Evolutionary conservation across 2,329 filamentous ascomycete genomes (phyloP), one percentile per base, ranked within the genome.

Genomic region (Balansia obtecta): DNA sequence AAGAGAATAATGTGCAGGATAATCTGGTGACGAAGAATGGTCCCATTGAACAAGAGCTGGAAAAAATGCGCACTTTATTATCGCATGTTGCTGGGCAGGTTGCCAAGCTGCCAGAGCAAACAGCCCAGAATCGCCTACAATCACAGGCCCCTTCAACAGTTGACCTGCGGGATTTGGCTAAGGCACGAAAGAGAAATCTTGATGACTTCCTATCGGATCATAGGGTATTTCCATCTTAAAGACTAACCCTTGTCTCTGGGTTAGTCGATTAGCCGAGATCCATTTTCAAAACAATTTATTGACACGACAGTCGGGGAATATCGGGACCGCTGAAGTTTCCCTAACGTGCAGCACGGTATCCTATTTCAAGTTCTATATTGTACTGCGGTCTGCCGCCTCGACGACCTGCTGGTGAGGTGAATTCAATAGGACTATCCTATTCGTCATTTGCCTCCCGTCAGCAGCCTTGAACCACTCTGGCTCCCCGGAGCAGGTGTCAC

Each of bases 11-110:
- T 8, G 67, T 84, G 7, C 85, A 88, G 62, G 75, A 79, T 52
- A 87, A 86, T 60, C 63, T 88, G 3, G 72, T 85, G 1, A 82
- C 79, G 47, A 75, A 77, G 33, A 77, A 83, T 60, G 80, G 82
- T 1, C 75, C 80, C 45, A 63, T 88, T 10, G 83, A 83, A 60
- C 69, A 69, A 49, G 84, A 88, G 65, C 67, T 88, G 50, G 77
- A 82, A 62, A 76, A 74, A 54, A 86, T 83, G 75, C 75, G 81
- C 34, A 70, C 82, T 55, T 64, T 88, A 54, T 70, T 84, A 50
- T 73, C 75, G 1, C 71, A 81, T 27, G 79, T 85, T 0, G 72
- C 74, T 4, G 77, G 73, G 2, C 71, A 77, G 18, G 68, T 83
- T 1, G 68, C 64, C 12, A 60, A 62, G 50, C 51, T 76, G 15